Conservation (phyloP, 1,284 basidiomycete genomes). For the Hemileia vastatrix region DNA sequence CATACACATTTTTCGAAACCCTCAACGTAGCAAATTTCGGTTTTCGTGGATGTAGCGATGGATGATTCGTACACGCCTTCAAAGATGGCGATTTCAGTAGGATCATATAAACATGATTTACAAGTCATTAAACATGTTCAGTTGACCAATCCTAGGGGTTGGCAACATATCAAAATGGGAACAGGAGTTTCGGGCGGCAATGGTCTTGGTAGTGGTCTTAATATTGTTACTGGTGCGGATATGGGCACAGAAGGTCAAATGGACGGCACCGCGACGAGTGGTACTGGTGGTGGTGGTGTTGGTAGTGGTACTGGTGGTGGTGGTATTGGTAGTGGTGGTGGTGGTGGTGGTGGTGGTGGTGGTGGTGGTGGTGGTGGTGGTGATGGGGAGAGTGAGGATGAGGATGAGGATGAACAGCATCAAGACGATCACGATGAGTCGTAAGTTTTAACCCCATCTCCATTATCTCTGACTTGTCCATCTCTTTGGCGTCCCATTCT, state of each 20-base stretch:
- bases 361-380: slow-evolving; percentile 14
- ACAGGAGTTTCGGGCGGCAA: no score
- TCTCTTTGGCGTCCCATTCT: no score
- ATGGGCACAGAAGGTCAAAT: slow-evolving; percentile 72
- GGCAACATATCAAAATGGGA: slow-evolving; percentile 14
- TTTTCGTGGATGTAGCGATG: slow-evolving; percentile 71
- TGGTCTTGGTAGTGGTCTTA: no score
- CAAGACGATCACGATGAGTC: no score
- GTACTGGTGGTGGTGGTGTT: slow-evolving; percentile 61
- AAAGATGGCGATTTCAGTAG: slow-evolving; percentile 76
- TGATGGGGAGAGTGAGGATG: slow-evolving; percentile 4
- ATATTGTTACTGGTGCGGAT: slow-evolving; percentile 53
- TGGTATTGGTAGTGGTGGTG: no score
- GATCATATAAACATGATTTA: slow-evolving; percentile 80
- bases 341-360: no score
- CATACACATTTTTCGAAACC: not conserved
- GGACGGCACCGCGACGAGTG: slow-evolving; percentile 91
- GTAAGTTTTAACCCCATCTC: no score
- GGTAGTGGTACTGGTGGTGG: no score
- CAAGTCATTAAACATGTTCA: slow-evolving; percentile 56
- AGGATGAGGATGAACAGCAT: slow-evolving; percentile 22
- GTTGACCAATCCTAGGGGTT: slow-evolving; percentile 22
- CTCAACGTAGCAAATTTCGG: slow-evolving; percentile 66
- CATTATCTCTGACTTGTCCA: no score
- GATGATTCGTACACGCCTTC: slow-evolving; percentile 98